Evolutionary conservation across 139 green algal species (phyloP).

Genomic region (Chlorella vulgaris): DNA sequence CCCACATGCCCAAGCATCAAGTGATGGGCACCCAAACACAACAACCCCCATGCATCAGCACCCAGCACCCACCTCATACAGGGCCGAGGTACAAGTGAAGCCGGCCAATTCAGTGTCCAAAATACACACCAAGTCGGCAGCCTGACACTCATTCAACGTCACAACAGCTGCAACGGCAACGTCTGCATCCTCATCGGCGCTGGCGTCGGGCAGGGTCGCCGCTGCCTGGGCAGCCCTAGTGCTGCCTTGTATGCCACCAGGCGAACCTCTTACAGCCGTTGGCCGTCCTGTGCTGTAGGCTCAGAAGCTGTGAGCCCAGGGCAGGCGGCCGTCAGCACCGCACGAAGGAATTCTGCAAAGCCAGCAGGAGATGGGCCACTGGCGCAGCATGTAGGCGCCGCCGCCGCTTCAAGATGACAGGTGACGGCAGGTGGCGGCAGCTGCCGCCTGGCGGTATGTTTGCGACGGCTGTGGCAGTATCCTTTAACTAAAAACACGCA

Average conservation of each 20-base stretch:
- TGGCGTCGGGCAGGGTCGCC: neutral
- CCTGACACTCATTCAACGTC: slow-evolving; percentile 4
- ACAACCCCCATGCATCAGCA: too few species aligned
- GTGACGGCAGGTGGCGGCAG: neutral
- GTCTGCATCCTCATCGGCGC: neutral
- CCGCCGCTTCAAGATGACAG: neutral
- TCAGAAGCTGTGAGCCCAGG: neutral
- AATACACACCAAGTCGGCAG: slow-evolving; percentile 4
- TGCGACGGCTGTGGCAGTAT: neutral
- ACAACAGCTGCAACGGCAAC: neutral
- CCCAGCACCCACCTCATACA: slow-evolving; percentile 22
- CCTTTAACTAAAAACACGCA: neutral
- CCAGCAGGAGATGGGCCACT: neutral
- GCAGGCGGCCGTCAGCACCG: slow-evolving; percentile 1
- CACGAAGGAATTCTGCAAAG: slow-evolving; percentile 17
- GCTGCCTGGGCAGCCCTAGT: neutral
- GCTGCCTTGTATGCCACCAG: neutral
- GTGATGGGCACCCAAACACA: too few species aligned
- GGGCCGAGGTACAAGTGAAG: neutral
- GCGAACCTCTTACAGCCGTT: neutral
- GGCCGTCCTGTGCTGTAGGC: neutral
- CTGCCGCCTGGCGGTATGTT: neutral
- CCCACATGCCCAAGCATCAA: too few species aligned
- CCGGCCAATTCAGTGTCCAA: slow-evolving; percentile 2
- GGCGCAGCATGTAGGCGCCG: neutral